A percentile compares a stretch with the other conserved stretches of the same genome.
Conservation (phyloP, 306 rosid genomes). For the Dalbergia oliveri region DNA sequence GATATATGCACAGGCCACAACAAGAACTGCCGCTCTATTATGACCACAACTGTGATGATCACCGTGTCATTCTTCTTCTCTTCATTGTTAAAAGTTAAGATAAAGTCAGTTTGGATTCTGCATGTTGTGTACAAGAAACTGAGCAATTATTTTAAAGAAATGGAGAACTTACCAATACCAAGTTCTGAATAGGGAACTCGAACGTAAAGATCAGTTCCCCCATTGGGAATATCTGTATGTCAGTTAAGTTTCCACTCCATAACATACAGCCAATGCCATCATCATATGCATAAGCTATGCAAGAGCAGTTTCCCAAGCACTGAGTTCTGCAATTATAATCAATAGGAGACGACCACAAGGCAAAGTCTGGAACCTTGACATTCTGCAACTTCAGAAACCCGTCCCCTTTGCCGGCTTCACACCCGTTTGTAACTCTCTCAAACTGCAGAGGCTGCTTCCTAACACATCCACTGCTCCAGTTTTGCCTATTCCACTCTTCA, state of each 20-base stretch:
- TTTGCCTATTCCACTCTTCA: constrained; percentile 42
- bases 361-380: constrained; percentile 15
- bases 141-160: neutral
- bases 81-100: neutral
- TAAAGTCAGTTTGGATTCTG: neutral
- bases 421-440: neutral
- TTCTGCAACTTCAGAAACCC: constrained; percentile 24
- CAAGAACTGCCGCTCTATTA: constrained; percentile 1
- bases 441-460: constrained; percentile 29
- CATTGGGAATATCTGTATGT: constrained; percentile 11
- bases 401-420: neutral
- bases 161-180: constrained; percentile 23
- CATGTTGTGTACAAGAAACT: neutral
- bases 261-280: constrained; percentile 40
- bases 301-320: constrained; percentile 43
- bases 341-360: neutral
- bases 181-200: constrained; percentile 37
- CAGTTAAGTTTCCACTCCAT: constrained; percentile 23
- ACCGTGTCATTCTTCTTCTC: neutral
- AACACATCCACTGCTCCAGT: constrained; percentile 54
- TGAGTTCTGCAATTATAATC: neutral
- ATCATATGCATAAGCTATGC: constrained; percentile 36
- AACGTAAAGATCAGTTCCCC: constrained; percentile 40
- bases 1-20: constrained; percentile 1
- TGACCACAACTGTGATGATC: neutral